Evolutionary conservation across 2,329 filamentous ascomycete genomes (phyloP).

Genomic region (Coniochaeta sp.): DNA sequence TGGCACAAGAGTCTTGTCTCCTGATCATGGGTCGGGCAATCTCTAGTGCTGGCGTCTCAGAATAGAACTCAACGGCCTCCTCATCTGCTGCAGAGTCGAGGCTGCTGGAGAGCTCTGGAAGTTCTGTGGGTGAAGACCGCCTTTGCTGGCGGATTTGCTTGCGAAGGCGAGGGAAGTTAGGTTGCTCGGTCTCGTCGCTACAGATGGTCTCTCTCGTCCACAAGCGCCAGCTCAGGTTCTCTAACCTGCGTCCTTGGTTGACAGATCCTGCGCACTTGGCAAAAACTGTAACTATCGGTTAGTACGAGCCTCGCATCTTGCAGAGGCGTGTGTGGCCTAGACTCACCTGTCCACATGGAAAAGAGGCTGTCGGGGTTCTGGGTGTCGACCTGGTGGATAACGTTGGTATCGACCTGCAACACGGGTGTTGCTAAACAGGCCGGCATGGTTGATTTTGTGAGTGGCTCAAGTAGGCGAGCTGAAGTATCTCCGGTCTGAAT

Average conservation of each 20-base stretch:
- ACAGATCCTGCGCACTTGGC: slow-evolving; percentile 90
- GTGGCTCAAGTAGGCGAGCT: slow-evolving; percentile 32
- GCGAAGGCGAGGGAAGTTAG: slow-evolving; percentile 35
- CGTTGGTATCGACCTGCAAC: slow-evolving; percentile 82
- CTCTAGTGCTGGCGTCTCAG: slow-evolving; percentile 48
- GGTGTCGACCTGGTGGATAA: slow-evolving; percentile 93
- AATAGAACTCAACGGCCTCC: slow-evolving; percentile 52
- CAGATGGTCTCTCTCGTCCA: slow-evolving; percentile 94
- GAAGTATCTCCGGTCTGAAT: slow-evolving; percentile 12
- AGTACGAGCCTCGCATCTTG: slow-evolving; percentile 15
- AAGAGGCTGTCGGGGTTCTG: slow-evolving; percentile 87
- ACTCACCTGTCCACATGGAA: slow-evolving; percentile 89
- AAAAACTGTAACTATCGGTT: slow-evolving; percentile 59
- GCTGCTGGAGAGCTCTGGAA: slow-evolving; percentile 70
- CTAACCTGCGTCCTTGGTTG: slow-evolving; percentile 83
- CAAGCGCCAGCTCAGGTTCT: slow-evolving; percentile 92
- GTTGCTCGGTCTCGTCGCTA: slow-evolving; percentile 53
- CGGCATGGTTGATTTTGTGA: slow-evolving; percentile 57
- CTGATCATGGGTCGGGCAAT: slow-evolving; percentile 61
- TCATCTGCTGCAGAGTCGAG: slow-evolving; percentile 70
- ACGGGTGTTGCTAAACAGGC: slow-evolving; percentile 77
- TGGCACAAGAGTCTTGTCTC: slow-evolving; percentile 63
- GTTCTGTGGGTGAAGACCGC: slow-evolving; percentile 35
- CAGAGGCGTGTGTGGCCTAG: not conserved
- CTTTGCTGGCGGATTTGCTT: slow-evolving; percentile 34